Evolutionary conservation across 345 rosid genomes (phyloP), one percentile per base, ranked within the genome.

Genomic region (Boechera retrofracta): DNA sequence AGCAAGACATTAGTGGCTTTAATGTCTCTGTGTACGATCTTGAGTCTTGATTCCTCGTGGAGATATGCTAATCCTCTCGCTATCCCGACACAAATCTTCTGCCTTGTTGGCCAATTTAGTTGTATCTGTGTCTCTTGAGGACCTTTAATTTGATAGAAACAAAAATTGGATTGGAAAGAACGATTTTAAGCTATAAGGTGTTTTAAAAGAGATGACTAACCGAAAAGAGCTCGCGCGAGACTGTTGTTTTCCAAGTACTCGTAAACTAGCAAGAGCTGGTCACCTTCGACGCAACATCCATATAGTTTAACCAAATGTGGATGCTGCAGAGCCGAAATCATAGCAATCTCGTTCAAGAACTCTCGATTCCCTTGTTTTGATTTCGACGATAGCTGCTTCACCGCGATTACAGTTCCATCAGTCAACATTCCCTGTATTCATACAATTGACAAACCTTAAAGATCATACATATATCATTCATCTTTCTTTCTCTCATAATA

Each of bases 281-380:
- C 80, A 21, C 82, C 84, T 82, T 86, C 89, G 11, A 86, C 79
- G 7, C 87, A 86, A 55, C 83, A 88, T 69, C 89, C 88, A 65
- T 83, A 82, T 49, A 88, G 64, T 71, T 83, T 85, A 48, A 86
- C 87, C 52, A 88, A 85, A 81, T 86, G 87, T 2, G 87, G 85
- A 71, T 88, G 90, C 52, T 85, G 84, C 26, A 88, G 77, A 76
- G 87, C 87, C 1, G 92, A 86, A 48, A 88, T 83, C 87, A 85
- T 85, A 68, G 76, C 89, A 16, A 86, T 88, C 82, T 88, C 88
- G 32, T 83, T 88, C 24, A 86, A 70, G 29, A 86, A 88, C 63
- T 88, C 87, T 21, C 88, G 77, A 33, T 88, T 88, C 54, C 89
- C 91, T 80, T 88, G 91, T 53, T 74, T 86, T 59, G 89, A 86